Percentiles rank a stretch among this genome's conserved stretches.
Evolutionary conservation across 73 alveolate species (phyloP).

Genomic region (Paraurostyla sp.): DNA sequence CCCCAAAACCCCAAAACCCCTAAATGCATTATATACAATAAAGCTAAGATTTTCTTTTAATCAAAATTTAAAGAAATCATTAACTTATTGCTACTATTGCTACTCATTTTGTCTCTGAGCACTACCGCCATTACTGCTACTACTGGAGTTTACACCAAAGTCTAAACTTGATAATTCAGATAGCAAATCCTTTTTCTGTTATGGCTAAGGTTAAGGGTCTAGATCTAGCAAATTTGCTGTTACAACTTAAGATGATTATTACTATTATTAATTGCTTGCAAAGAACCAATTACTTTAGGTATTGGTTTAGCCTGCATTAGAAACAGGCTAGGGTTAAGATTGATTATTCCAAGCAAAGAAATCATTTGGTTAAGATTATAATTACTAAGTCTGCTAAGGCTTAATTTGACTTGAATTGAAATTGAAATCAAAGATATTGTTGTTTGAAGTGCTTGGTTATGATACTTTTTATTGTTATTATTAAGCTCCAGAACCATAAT

Average conservation of each 20-base stretch:
- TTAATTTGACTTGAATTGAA: not conserved
- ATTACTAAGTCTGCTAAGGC: not conserved
- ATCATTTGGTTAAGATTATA: not conserved
- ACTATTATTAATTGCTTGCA: not conserved
- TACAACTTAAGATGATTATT: not conserved
- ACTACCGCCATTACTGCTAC: not conserved
- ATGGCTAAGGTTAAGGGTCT: not conserved
- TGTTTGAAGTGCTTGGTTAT: not conserved
- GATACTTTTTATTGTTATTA: not conserved
- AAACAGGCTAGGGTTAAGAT: not conserved
- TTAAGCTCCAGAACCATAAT: not conserved
- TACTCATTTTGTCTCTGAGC: not conserved
- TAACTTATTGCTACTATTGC: not conserved
- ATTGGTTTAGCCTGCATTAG: not conserved
- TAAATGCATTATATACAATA: not conserved
- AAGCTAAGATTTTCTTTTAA: not conserved
- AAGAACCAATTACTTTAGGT: conserved; percentile 28
- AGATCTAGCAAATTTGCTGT: conserved; percentile 9
- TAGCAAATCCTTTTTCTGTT: not conserved
- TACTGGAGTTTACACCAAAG: conserved; percentile 2
- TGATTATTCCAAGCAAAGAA: conserved; percentile 5
- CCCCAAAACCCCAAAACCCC: conserved; percentile 37
- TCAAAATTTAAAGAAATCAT: conserved; percentile 48
- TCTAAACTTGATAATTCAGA: not conserved
- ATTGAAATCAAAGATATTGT: conserved; percentile 5